Evolutionary conservation across 2,329 filamentous ascomycete species (phyloP).

Genomic region (Paecilomyces sp.): DNA sequence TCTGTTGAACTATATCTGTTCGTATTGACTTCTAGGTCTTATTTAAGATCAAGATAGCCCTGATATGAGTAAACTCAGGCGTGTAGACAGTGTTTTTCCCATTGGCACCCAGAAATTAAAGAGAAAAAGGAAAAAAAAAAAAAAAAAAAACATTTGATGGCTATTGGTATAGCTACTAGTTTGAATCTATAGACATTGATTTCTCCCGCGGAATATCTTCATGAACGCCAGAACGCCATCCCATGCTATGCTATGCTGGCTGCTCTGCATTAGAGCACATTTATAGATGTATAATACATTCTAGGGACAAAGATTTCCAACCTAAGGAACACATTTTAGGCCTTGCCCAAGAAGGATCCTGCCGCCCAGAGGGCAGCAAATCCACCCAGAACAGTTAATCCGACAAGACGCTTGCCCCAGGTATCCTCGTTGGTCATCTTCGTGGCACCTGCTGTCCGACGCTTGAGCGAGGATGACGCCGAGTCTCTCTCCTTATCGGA

Average conservation of each 20-base stretch:
- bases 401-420: conserved; percentile 50
- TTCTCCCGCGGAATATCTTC: background rate
- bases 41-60: background rate
- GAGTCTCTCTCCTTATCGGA: background rate
- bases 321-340: background rate
- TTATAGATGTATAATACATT: background rate
- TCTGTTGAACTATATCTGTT: background rate
- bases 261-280: background rate
- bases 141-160: no score
- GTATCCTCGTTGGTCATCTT: conserved; percentile 59
- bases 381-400: conserved; percentile 24
- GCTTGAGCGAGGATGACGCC: conserved; percentile 11
- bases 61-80: background rate
- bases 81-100: background rate
- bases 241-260: background rate
- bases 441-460: conserved; percentile 41
- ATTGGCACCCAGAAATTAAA: no score
- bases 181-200: background rate
- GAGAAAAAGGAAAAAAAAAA: no score
- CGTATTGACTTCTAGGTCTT: background rate
- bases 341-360: conserved; percentile 25
- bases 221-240: background rate
- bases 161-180: background rate
- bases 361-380: conserved; percentile 30
- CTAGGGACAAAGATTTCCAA: background rate